Evolutionary conservation across 805 yeast species (phyloP), one percentile per base, ranked within the genome.

Genomic region (Wickerhamomyces rabaulensis): DNA sequence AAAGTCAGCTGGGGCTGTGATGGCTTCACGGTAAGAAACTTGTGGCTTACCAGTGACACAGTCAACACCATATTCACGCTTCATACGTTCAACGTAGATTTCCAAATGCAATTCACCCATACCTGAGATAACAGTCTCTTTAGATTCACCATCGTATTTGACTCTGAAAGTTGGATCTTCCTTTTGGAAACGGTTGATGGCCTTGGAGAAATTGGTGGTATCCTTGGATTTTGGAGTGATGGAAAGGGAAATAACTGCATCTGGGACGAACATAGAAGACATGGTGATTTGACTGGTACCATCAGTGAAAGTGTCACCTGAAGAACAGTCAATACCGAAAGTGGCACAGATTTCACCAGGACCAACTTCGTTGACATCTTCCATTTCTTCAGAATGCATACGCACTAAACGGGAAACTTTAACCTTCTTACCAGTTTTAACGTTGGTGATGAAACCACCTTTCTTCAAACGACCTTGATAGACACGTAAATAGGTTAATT

Each of bases 271-370:
- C 99, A 94, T 94, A 6, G 97, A 89, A 47, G 95, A 82, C 98
- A 94, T 92, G 46, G 99, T 83, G 58, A 87, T 84, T 58, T 82
- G 75, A 46, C 82, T 73, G 13, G 76, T 74, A 45, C 94, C 96
- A 55, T 88, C 96, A 40, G 96, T 84, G 68, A 94, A 94, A 13
- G 98, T 89, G 63, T 94, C 99, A 62, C 99, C 99, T 13, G 99
- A 94, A 10, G 98, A 83, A 77, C 99, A 94, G 67, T 94, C 99
- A 57, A 94, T 87, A 70, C 99, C 99, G 60, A 94, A 94, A 48
- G 98, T 92, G 46, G 99, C 99, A 73, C 99, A 94, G 60, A 94
- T 94, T 73, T 94, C 99, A 66, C 99, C 99, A 26, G 98, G 92
- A 20, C 92, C 94, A 61, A 89, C 84, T 70, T 91, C 97, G 42